phyloP scores from a whole-genome alignment of 2,329 filamentous ascomycete species.

The Trichoderma lentiforme region DNA sequence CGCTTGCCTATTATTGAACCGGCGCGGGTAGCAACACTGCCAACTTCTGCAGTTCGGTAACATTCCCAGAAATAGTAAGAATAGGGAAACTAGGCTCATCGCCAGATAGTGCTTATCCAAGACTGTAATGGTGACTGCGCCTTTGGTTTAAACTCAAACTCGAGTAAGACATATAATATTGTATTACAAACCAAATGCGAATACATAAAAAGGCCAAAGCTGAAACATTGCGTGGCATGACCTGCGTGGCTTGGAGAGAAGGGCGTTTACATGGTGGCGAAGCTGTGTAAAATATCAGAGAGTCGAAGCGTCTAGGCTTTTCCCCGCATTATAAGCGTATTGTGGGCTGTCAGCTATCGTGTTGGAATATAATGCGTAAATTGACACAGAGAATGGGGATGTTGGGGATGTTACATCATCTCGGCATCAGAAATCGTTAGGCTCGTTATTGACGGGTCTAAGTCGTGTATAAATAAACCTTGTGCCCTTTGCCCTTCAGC shows the following conservation, averaged over 20 bases:
- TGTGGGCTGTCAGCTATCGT: neutral
- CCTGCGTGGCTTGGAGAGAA: neutral
- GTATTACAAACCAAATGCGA: neutral
- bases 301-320: neutral
- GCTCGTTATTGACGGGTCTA: neutral
- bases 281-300: neutral
- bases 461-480: neutral
- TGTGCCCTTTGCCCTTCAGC: neutral
- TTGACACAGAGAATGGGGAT: neutral
- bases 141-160: neutral
- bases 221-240: neutral
- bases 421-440: neutral
- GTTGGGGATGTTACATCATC: conserved; percentile 8
- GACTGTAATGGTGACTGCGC: neutral
- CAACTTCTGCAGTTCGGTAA: neutral
- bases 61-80: neutral
- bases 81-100: neutral
- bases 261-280: neutral
- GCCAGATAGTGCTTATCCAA: neutral
- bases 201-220: neutral
- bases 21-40: neutral
- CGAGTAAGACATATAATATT: neutral
- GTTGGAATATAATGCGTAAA: neutral
- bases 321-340: neutral
- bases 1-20: neutral